These are phyloP conservation scores for Mayamaea pseudoterrestris DNA, from an alignment of 108 stramenopile species.

Conservation along the genomic window DNA sequence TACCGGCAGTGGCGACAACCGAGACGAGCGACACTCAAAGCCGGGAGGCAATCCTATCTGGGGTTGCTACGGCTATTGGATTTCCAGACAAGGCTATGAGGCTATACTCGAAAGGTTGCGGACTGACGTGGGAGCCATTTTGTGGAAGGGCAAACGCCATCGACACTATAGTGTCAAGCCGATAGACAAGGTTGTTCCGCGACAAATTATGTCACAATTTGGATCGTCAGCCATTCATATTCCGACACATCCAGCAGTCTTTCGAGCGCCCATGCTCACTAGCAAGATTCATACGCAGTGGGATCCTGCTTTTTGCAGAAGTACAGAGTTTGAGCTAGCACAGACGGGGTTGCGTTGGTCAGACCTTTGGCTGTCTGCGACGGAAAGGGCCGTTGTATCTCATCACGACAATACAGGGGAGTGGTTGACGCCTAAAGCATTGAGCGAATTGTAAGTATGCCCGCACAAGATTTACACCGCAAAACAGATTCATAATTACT, in stretches of 20 bases:
- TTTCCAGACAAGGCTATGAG: constrained; percentile 45
- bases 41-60: constrained; percentile 76
- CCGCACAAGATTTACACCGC: no score
- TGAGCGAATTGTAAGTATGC: no score
- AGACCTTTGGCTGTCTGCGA: constrained; percentile 52
- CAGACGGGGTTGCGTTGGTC: constrained; percentile 43
- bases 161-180: constrained; percentile 66
- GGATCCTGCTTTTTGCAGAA: constrained; percentile 71
- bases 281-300: constrained; percentile 65
- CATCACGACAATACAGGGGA: constrained; percentile 34
- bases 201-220: constrained; percentile 23
- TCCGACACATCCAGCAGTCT: constrained; percentile 54
- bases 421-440: constrained; percentile 42
- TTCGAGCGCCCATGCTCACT: constrained; percentile 79
- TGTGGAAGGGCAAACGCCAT: constrained; percentile 79
- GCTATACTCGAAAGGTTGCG: constrained; percentile 38
- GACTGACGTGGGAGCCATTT: constrained; percentile 64
- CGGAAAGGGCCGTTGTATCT: constrained; percentile 35
- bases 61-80: constrained; percentile 75
- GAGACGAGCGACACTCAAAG: constrained; percentile 11
- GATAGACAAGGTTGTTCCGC: constrained; percentile 76
- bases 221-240: constrained; percentile 41
- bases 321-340: constrained; percentile 50
- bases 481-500: no score
- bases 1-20: constrained; percentile 3